Evolutionary conservation across 2,329 filamentous ascomycete species (phyloP), one percentile per base, ranked within the genome.

Genomic region (Shiraia bambusicola): DNA sequence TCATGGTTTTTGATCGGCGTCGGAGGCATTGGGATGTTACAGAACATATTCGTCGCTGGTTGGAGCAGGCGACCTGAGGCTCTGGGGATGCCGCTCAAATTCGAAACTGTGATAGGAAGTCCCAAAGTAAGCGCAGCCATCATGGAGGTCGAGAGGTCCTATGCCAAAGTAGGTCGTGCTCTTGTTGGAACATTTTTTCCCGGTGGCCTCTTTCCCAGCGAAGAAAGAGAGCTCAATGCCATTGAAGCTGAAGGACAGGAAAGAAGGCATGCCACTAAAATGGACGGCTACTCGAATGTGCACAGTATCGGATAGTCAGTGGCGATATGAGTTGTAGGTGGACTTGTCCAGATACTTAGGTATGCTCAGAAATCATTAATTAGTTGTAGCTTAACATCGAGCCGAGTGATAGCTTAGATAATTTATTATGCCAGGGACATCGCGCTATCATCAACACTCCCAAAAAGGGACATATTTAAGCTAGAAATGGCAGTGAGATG

Each of bases 1-100:
- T 44, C 49, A 4, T 61, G 56, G 53, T 59, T 51, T 34, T 40
- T 59, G 6, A 34, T 59, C 10, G 45, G 39, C 3, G 45, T 59
- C 14, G 57, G 56, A 12, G 41, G 37, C 12, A 41, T 58, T 8
- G 56, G 56, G 9, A 61, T 58, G 31, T 10, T 58, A 22, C 56
- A 61, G 33, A 58, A 56, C 30, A 40, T 52, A 4, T 40, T 56
- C 28, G 47, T 56, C 4, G 51, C 53, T 13, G 49, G 52, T 15
- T 44, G 45, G 46, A 40, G 43, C 15, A 36, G 52, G 17, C 28
- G 29, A 10, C 36, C 45, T 4, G 42, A 41, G 19, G 41, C 39
- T 2, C 29, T 48, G 13, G 50, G 51, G 4, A 6, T 54, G 9
- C 53, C 40, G 6, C 38, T 54, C n/a, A 43, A 47, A 15, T 50